These are phyloP conservation scores for Pichiaceae sp. DNA, from an alignment of 1,139 yeast genomes.

Conservation along the genomic window DNA sequence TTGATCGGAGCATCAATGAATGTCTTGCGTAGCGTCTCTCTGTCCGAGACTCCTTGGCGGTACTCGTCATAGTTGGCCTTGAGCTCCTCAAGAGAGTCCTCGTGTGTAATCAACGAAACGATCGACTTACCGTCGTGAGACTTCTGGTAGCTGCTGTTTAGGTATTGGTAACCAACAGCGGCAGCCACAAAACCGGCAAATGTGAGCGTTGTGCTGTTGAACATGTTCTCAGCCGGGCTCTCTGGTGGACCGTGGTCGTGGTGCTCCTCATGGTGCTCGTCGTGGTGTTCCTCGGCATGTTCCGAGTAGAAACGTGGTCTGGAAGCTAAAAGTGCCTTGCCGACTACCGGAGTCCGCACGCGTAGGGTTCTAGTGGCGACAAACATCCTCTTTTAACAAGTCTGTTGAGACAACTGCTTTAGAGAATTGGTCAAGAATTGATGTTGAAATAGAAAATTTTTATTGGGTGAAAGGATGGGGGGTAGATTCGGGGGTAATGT, in stretches of 20 bases:
- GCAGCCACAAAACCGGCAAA: slow-evolving; percentile 13
- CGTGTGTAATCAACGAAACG: slow-evolving; percentile 10
- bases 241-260: slow-evolving; percentile 16
- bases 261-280: slow-evolving; percentile 14
- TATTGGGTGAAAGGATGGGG: too few species aligned
- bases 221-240: slow-evolving; percentile 20
- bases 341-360: neutral
- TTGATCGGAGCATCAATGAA: slow-evolving; percentile 13
- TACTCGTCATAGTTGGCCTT: slow-evolving; percentile 17
- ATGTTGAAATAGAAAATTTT: neutral
- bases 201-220: slow-evolving; percentile 19
- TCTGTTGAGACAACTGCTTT: too few species aligned
- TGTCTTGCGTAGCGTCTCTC: slow-evolving; percentile 17
- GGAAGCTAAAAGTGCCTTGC: neutral
- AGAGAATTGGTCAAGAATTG: too few species aligned
- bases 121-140: slow-evolving; percentile 21
- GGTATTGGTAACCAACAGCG: slow-evolving; percentile 11
- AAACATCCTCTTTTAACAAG: neutral
- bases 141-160: slow-evolving; percentile 16
- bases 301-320: slow-evolving; percentile 1
- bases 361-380: neutral
- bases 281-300: slow-evolving; percentile 7
- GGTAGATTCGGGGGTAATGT: too few species aligned
- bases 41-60: slow-evolving; percentile 17
- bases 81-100: slow-evolving; percentile 12